Evolutionary conservation across 192 early-diverging fungal species (phyloP), one percentile per base, ranked within the genome.

Genomic region (Kappamyces sp.): DNA sequence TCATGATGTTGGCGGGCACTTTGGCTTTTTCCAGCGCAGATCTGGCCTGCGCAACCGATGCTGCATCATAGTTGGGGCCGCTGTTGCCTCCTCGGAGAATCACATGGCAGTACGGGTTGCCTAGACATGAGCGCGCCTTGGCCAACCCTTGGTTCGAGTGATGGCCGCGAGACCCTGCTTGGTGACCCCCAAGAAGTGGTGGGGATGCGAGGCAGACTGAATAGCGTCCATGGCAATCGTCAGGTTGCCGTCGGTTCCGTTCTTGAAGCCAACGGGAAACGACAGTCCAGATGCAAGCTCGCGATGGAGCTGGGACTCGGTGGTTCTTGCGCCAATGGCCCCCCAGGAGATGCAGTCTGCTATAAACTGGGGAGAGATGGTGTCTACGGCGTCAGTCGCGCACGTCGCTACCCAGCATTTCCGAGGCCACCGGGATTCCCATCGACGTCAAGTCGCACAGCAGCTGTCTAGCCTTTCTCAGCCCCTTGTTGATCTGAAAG

Each of bases 201-300:
- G 93, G 33, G 88, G 85, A 50, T 82, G 2, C 50, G 79, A 75
- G 29, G 93, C 86, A 22, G 94, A 86, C 66, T 85, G 86, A 67
- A 95, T 93, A 40, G 91, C 94, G 65, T 97, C 94, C 30, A 95
- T 65, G 3, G 94, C 94, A 31, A 95, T 85, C 37, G 66, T 71
- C 49, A 91, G 76, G 54, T 77, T 93, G 46, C 94, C 94, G 63
- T 97, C 93, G 4, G 94, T 97, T 50, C 93, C 76, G 61, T 78
- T 97, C 77, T 96, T 94, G 84, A 96, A 94, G 0, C 91, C 91
- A 15, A 96, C 82, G 4, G 93, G 91, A 79, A 93, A 89, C 49
- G 87, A 90, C 6, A 88, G 78, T 9, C 91, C 91, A 4, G 88
- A 91, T 4, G 94, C 89, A 37, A 96, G 76, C 66, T 96, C 93